phyloP scores from a whole-genome alignment of 441 rosid species.

The Melastoma candidum region DNA sequence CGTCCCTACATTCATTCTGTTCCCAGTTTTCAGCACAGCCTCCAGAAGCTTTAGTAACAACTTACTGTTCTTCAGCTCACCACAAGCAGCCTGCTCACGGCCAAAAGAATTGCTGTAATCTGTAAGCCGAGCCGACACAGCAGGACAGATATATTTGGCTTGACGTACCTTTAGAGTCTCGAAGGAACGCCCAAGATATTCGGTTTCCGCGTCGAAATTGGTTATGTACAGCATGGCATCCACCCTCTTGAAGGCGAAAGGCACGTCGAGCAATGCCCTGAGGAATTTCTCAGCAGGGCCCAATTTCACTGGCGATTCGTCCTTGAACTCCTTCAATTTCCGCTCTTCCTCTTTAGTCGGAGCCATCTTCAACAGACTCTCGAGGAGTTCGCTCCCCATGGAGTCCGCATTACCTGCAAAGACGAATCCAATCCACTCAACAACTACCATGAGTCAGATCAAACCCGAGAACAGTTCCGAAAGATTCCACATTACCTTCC shows the following conservation, averaged over 20 bases:
- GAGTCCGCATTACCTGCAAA: constrained; percentile 64
- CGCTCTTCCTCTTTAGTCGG: constrained; percentile 76
- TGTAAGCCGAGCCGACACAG: too few relatives aligned
- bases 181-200: constrained; percentile 64
- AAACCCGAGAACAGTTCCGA: not conserved
- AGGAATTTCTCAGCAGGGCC: constrained; percentile 91
- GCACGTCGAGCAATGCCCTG: constrained; percentile 60
- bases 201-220: constrained; percentile 76
- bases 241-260: constrained; percentile 75
- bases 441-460: not conserved
- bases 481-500: constrained; percentile 39
- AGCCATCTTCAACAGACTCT: constrained; percentile 81
- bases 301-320: constrained; percentile 31
- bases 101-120: too few relatives aligned
- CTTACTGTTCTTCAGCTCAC: constrained; percentile 57
- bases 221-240: constrained; percentile 81
- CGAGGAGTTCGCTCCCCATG: constrained; percentile 79
- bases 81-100: constrained; percentile 28
- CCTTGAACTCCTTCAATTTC: constrained; percentile 62
- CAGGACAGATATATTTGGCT: not conserved
- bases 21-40: constrained; percentile 44
- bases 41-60: constrained; percentile 80
- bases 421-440: not conserved
- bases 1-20: too few relatives aligned
- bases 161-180: constrained; percentile 57